These are phyloP conservation scores for Aristolochia contorta DNA, from an alignment of 164 flowering plant species.

Conservation along the genomic window DNA sequence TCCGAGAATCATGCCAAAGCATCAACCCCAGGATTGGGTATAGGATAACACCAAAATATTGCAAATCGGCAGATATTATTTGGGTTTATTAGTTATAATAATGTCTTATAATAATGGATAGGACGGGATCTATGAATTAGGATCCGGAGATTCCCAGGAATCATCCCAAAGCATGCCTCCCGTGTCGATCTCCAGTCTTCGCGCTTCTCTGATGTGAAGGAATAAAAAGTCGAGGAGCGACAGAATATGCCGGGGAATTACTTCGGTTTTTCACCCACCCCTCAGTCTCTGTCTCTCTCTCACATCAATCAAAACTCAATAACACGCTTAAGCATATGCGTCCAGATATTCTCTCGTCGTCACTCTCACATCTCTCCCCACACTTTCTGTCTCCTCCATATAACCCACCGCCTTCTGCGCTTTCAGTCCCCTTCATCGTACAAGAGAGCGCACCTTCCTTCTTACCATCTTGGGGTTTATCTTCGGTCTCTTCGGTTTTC, in stretches of 20 bases:
- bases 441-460: neutral
- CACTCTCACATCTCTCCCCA: neutral
- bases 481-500: no score
- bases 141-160: slow-evolving; percentile 1
- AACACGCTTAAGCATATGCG: slow-evolving; percentile 5
- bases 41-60: no score
- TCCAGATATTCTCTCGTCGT: slow-evolving; percentile 1
- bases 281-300: neutral
- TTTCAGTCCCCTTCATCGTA: neutral
- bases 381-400: neutral
- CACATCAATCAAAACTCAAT: neutral
- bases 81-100: no score
- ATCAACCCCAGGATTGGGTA: no score
- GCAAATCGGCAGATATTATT: no score
- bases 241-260: slow-evolving; percentile 1
- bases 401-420: neutral
- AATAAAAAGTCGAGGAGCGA: neutral
- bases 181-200: neutral
- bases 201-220: no score
- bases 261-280: slow-evolving; percentile 4
- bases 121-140: neutral
- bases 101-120: neutral
- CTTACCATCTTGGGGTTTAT: slow-evolving; percentile 8
- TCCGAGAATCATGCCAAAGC: no score
- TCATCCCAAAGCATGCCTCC: neutral